These are phyloP conservation scores for Candida pseudoviswanathii DNA, from an alignment of 1,139 yeast genomes.

Conservation along the genomic window DNA sequence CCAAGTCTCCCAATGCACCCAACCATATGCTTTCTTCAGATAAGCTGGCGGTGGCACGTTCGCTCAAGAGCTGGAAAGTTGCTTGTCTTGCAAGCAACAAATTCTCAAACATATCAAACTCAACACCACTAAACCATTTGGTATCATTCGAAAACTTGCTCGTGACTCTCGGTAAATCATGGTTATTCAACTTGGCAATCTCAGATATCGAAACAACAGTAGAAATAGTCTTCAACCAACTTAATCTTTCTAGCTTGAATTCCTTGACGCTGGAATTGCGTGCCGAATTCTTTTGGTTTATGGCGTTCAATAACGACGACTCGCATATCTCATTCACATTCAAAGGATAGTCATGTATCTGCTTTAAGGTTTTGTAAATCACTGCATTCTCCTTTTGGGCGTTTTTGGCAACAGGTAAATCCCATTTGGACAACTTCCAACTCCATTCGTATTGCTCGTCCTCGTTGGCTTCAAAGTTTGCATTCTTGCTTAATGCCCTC, in stretches of 20 bases:
- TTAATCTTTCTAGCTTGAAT: constrained; percentile 13
- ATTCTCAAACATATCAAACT: constrained; percentile 40
- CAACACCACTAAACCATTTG: constrained; percentile 40
- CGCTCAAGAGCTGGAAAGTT: constrained; percentile 29
- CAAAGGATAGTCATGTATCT: constrained; percentile 33
- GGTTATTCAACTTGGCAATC: constrained; percentile 2
- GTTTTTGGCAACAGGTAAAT: constrained; percentile 47
- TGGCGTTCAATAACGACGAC: constrained; percentile 21
- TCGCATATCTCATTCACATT: constrained; percentile 18
- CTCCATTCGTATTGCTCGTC: constrained; percentile 46
- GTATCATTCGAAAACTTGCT: constrained; percentile 19
- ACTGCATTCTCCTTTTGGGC: constrained; percentile 40
- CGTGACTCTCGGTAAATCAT: constrained; percentile 5
- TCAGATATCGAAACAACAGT: constrained; percentile 22
- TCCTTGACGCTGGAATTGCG: constrained; percentile 19
- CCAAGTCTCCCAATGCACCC: constrained; percentile 41
- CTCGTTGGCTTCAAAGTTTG: constrained; percentile 3
- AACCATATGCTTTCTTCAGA: constrained; percentile 20
- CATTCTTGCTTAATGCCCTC: constrained; percentile 27
- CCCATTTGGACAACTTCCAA: constrained; percentile 79
- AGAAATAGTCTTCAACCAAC: constrained; percentile 43
- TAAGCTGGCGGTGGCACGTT: constrained; percentile 7
- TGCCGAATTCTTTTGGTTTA: constrained; percentile 17
- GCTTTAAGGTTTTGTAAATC: constrained; percentile 51
- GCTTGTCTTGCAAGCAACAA: constrained; percentile 43